Evolutionary conservation across 805 yeast species (phyloP), one percentile per base, ranked within the genome.

Genomic region (Schwanniomyces occidentalis): DNA sequence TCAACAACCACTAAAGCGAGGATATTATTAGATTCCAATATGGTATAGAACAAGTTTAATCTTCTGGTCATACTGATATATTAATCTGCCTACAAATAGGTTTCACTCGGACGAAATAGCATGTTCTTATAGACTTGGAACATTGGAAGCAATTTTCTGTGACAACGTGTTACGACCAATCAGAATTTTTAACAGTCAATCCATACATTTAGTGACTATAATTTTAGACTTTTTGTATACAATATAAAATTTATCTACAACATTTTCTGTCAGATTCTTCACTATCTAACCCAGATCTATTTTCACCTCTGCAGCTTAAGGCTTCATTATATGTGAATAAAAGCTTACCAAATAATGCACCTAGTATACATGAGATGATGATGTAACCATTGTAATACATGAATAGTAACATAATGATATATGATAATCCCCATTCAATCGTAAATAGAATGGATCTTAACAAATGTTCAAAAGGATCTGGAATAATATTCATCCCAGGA

Each of bases 321-420:
- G 73, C 65, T 39, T 76, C 81, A 28, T 45, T 56, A 41, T 65
- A 63, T 18, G 73, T 64, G 61, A 80, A 76, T 17, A 80, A 36
- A 21, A 79, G 49, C 52, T 74, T 73, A 2, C 85, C 86, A 34
- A 80, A 49, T 18, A 78, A 56, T 2, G 82, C 82, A 6, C 85
- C 86, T 22, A 80, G 53, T 32, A 80, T 67, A 56, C 83, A 80
- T 8, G 79, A 71, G 38, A 82, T 76, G 40, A 80, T 74, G 24
- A 81, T 67, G 51, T 79, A 81, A 10, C 87, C 87, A 49, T 81
- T 82, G 63, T 78, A 82, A 64, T 81, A 80, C 88, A 82, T 82
- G 64, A 80, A 81, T 47, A 82, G 60, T 63, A 82, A 69, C 85
- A 81, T 82, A 49, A 82, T 74, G 32, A 82, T 55, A 55, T 81